Evolutionary conservation across 2,329 filamentous ascomycete species (phyloP).

Genomic region (Nannizzia gypsea): DNA sequence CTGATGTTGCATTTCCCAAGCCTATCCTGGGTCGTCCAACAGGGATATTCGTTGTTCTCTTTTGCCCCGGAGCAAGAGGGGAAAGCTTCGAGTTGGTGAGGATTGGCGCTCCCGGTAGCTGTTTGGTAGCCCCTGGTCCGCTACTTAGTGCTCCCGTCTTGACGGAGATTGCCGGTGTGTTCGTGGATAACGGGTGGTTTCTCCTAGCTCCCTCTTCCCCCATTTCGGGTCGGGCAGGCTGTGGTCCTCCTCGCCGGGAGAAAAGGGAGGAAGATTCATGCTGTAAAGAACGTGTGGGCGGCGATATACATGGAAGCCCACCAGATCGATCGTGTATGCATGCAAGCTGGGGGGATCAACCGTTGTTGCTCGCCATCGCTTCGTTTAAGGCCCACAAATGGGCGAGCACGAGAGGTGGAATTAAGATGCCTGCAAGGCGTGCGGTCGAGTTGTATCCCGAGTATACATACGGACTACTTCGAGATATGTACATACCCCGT

Average conservation of each 20-base stretch:
- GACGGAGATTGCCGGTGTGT: neutral
- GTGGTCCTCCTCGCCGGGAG: neutral
- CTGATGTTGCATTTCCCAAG: neutral
- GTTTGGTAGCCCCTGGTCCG: neutral
- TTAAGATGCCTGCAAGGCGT: too few relatives aligned
- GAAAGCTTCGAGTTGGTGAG: neutral
- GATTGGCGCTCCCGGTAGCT: neutral
- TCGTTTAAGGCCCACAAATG: neutral
- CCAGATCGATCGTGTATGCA: neutral
- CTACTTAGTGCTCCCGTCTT: neutral
- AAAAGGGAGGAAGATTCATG: neutral
- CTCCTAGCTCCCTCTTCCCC: neutral
- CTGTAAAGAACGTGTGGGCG: neutral
- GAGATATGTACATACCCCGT: too few relatives aligned
- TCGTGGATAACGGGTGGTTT: neutral
- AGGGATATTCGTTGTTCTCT: constrained; percentile 1
- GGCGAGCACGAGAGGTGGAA: neutral
- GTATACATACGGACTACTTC: too few relatives aligned
- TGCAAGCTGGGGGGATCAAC: neutral
- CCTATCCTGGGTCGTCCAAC: neutral
- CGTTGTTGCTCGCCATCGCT: neutral
- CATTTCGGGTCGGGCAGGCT: neutral
- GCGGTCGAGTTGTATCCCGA: too few relatives aligned
- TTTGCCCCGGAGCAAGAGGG: neutral
- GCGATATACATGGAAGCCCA: neutral